phyloP scores from a whole-genome alignment of 1,284 basidiomycete species.

The Exobasidium cylindrosporum region DNA sequence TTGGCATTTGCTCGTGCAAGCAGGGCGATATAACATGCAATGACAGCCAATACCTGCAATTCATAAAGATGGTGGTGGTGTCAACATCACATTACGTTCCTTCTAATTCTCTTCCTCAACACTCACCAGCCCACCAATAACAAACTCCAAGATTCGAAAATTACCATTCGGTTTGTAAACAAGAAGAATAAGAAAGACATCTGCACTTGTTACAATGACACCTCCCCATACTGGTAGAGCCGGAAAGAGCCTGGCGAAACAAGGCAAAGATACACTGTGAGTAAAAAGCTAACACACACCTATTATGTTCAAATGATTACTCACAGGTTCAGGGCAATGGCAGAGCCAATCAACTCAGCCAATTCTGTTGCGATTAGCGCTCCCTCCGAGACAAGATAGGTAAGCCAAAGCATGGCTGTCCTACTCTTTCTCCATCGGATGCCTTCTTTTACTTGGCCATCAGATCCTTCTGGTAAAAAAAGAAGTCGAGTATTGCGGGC shows the following conservation, averaged over 20 bases:
- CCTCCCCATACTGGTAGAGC: conserved; percentile 59
- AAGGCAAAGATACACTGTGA: too few species aligned
- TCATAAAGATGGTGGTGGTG: too few species aligned
- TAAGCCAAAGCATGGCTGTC: conserved; percentile 53
- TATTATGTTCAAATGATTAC: too few species aligned
- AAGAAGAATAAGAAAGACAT: conserved; percentile 71
- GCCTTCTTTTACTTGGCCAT: background rate
- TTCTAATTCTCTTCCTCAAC: too few species aligned
- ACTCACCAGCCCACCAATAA: conserved; percentile 66
- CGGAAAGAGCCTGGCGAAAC: conserved; percentile 74
- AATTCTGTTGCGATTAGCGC: conserved; percentile 66
- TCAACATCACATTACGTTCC: too few species aligned
- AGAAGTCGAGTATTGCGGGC: conserved; percentile 37
- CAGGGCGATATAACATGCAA: conserved; percentile 74
- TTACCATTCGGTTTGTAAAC: conserved; percentile 55
- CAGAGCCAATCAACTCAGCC: conserved; percentile 71
- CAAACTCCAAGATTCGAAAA: conserved; percentile 64
- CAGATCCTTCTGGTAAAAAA: conserved; percentile 24
- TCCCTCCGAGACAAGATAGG: conserved; percentile 67
- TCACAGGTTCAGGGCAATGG: conserved; percentile 70
- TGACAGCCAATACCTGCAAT: conserved; percentile 33
- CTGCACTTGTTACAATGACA: conserved; percentile 74
- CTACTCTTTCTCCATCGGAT: conserved; percentile 26
- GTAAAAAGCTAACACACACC: too few species aligned
- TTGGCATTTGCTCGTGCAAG: conserved; percentile 70